Conservation (phyloP, 768 basidiomycete genomes). For the Tylopilus plumbeoviolaceoides region DNA sequence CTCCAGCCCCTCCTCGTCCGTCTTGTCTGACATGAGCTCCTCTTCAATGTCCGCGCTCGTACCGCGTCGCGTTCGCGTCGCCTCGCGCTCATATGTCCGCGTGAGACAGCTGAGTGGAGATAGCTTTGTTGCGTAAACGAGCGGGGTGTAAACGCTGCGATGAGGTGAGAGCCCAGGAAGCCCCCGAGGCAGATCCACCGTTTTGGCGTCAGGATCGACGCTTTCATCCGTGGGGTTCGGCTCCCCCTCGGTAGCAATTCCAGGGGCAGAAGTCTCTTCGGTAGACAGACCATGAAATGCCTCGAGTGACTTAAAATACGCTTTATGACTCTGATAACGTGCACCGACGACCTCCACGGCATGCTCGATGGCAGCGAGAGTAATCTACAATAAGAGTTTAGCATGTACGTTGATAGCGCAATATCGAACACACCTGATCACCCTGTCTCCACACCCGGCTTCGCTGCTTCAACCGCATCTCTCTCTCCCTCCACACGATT, state of each 20-base stretch:
- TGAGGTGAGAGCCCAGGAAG: slow-evolving; percentile 17
- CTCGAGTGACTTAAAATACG: slow-evolving; percentile 39
- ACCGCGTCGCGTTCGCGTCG: slow-evolving; percentile 13
- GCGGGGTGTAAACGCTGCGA: slow-evolving; percentile 34
- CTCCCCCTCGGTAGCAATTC: slow-evolving; percentile 10
- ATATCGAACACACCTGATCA: slow-evolving; percentile 35
- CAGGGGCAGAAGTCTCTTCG: neutral
- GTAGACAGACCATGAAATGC: slow-evolving; percentile 4
- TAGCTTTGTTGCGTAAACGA: slow-evolving; percentile 30
- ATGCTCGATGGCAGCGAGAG: slow-evolving; percentile 41
- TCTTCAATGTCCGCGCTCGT: slow-evolving; percentile 16
- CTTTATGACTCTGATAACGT: slow-evolving; percentile 33
- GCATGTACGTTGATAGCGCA: neutral
- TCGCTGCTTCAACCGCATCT: slow-evolving; percentile 50
- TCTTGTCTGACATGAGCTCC: slow-evolving; percentile 29
- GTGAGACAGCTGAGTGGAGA: slow-evolving; percentile 14
- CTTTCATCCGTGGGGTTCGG: slow-evolving; percentile 6
- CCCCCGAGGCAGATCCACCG: neutral
- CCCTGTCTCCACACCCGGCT: slow-evolving; percentile 57
- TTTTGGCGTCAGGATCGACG: slow-evolving; percentile 5
- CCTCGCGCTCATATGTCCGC: slow-evolving; percentile 24
- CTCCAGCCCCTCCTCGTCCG: slow-evolving; percentile 36
- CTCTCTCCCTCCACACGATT: slow-evolving; percentile 56
- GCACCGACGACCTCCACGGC: slow-evolving; percentile 48
- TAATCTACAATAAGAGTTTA: slow-evolving; percentile 34